These are phyloP conservation scores for Vigna angularis DNA, from an alignment of 306 rosid species.

Conservation along the genomic window DNA sequence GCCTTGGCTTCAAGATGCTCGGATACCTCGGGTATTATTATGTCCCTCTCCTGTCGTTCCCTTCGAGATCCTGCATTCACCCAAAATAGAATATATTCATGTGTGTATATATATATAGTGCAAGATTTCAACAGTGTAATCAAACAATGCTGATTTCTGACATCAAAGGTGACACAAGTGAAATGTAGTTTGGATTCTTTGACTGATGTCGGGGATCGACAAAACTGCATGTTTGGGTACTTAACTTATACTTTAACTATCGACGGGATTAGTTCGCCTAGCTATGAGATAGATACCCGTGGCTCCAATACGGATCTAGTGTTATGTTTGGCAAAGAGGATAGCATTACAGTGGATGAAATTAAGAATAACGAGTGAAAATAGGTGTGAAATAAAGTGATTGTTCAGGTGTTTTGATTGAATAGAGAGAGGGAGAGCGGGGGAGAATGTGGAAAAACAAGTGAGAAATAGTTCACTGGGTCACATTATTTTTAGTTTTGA, in stretches of 20 bases:
- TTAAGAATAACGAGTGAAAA: neutral
- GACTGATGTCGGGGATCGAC: neutral
- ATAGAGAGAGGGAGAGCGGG: neutral
- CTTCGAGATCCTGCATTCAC: neutral
- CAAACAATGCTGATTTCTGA: neutral
- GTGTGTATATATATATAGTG: too few relatives aligned
- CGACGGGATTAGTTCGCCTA: neutral
- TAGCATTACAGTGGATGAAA: neutral
- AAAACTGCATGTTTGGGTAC: neutral
- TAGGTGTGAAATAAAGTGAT: neutral
- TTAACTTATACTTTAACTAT: neutral
- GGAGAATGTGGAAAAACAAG: too few relatives aligned
- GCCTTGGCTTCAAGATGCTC: slow-evolving; percentile 70
- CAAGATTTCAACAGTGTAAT: too few relatives aligned
- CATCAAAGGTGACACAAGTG: neutral
- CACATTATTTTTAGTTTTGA: neutral
- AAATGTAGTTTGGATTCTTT: neutral
- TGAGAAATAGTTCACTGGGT: neutral
- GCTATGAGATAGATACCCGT: neutral
- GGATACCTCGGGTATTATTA: slow-evolving; percentile 70
- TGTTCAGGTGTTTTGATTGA: neutral
- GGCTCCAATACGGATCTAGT: neutral
- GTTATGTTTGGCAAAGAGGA: neutral
- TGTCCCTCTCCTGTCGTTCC: neutral
- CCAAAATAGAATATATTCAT: too few relatives aligned